These are phyloP conservation scores for Chaetoceros tenuissimus DNA, from an alignment of 108 stramenopile genomes.

Conservation along the genomic window DNA sequence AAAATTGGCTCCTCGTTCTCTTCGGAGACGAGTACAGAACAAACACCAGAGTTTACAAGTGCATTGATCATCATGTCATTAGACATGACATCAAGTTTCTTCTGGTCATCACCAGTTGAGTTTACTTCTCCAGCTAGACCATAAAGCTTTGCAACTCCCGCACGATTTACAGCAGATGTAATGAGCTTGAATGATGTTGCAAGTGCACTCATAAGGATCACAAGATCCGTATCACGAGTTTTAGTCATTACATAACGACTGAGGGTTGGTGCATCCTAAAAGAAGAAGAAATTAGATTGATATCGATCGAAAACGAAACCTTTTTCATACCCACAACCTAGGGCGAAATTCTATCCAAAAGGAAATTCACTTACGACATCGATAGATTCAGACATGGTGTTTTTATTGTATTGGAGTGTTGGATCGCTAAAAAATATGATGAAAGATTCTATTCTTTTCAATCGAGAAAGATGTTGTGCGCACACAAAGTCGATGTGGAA, in stretches of 20 bases:
- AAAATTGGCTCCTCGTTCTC: constrained; percentile 98
- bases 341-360: no score
- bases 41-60: constrained; percentile 83
- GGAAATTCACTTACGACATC: constrained; percentile 36
- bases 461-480: no score
- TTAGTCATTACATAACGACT: constrained; percentile 78
- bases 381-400: constrained; percentile 38
- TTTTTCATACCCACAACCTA: no score
- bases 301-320: no score
- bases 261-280: constrained; percentile 68
- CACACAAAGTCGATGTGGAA: no score
- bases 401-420: background rate
- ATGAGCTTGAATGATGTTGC: constrained; percentile 85
- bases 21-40: constrained; percentile 94
- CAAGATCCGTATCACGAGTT: constrained; percentile 73
- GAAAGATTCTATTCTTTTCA: no score
- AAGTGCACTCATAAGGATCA: constrained; percentile 79
- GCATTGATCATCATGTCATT: constrained; percentile 99
- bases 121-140: constrained; percentile 96
- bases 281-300: background rate
- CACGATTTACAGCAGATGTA: constrained; percentile 77
- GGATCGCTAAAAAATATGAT: no score
- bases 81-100: constrained; percentile 98
- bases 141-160: constrained; percentile 85
- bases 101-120: constrained; percentile 97